Percentiles rank a stretch among this genome's conserved stretches.
phyloP scores from a whole-genome alignment of 768 basidiomycete genomes.

The Suillus lakei region DNA sequence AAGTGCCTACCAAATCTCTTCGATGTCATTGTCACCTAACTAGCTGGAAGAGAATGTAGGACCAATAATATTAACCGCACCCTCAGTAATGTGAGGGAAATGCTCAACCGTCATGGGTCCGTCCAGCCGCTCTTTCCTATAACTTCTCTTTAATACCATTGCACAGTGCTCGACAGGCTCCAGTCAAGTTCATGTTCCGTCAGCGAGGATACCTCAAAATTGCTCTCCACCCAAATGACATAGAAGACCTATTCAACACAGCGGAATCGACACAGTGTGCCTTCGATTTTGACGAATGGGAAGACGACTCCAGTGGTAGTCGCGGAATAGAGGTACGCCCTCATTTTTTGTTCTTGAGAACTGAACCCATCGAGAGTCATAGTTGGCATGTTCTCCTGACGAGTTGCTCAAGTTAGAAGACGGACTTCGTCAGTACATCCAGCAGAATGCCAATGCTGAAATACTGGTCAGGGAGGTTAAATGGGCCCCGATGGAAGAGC shows the following conservation, averaged over 20 bases:
- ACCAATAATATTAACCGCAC: slow-evolving; percentile 72
- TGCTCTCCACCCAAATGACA: slow-evolving; percentile 38
- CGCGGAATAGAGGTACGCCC: slow-evolving; percentile 39
- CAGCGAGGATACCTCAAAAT: slow-evolving; percentile 58
- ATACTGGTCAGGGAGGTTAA: slow-evolving; percentile 55
- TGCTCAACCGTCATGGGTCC: slow-evolving; percentile 54
- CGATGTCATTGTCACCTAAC: slow-evolving; percentile 6
- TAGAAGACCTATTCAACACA: slow-evolving; percentile 42
- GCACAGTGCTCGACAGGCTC: slow-evolving; percentile 61
- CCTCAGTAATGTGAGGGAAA: slow-evolving; percentile 57
- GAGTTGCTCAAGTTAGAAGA: slow-evolving; percentile 43
- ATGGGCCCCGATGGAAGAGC: slow-evolving; percentile 54
- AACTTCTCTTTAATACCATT: not conserved
- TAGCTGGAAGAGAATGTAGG: slow-evolving; percentile 53
- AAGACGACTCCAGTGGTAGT: slow-evolving; percentile 35
- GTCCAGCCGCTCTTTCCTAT: slow-evolving; percentile 13
- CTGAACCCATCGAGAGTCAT: slow-evolving; percentile 1
- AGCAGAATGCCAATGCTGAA: slow-evolving; percentile 36
- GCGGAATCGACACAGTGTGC: slow-evolving; percentile 30
- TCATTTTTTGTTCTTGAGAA: slow-evolving; percentile 7
- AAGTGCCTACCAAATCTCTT: slow-evolving; percentile 28
- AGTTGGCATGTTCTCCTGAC: slow-evolving; percentile 54
- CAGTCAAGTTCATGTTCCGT: slow-evolving; percentile 70
- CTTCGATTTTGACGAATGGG: slow-evolving; percentile 49
- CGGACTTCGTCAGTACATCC: slow-evolving; percentile 31